Evolutionary conservation across 371 early-diverging fungal genomes (phyloP).

Genomic region (Mortierella sp.): DNA sequence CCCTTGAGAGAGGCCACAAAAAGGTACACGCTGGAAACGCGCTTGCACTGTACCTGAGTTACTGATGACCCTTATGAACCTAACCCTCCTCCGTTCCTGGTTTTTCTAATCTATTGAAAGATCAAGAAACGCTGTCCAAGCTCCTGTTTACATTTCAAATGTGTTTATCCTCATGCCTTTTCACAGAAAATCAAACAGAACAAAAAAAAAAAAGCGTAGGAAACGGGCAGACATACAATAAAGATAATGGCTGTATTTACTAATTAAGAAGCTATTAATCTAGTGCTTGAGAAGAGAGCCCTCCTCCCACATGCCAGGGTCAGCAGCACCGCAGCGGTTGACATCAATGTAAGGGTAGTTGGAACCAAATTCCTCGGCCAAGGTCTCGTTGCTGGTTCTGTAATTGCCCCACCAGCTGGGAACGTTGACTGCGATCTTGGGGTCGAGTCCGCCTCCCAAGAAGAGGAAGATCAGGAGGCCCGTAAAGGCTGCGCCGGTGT

Average conservation of each 20-base stretch:
- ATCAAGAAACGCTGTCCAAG: too few species aligned
- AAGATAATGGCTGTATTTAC: background rate
- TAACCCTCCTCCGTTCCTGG: too few species aligned
- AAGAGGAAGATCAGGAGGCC: slow-evolving; percentile 66
- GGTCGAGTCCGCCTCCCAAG: slow-evolving; percentile 64
- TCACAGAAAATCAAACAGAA: too few species aligned
- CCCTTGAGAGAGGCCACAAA: too few species aligned
- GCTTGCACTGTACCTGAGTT: too few species aligned
- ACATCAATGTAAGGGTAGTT: slow-evolving; percentile 15
- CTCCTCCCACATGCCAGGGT: background rate
- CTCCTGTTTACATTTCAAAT: too few species aligned
- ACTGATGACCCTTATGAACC: too few species aligned
- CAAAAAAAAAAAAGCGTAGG: too few species aligned
- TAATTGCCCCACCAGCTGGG: slow-evolving; percentile 70
- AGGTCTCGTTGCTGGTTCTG: background rate
- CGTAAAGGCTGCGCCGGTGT: slow-evolving; percentile 70
- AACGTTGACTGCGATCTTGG: slow-evolving; percentile 48
- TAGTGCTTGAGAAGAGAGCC: slow-evolving; percentile 8
- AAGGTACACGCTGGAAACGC: too few species aligned
- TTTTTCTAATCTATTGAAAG: too few species aligned
- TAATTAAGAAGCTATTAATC: background rate
- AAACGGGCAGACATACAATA: too few species aligned
- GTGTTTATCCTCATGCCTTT: too few species aligned
- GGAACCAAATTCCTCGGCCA: background rate
- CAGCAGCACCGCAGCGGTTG: slow-evolving; percentile 25